These are phyloP conservation scores for Wickerhamomyces queroliae DNA, from an alignment of 805 yeast genomes.

Conservation along the genomic window DNA sequence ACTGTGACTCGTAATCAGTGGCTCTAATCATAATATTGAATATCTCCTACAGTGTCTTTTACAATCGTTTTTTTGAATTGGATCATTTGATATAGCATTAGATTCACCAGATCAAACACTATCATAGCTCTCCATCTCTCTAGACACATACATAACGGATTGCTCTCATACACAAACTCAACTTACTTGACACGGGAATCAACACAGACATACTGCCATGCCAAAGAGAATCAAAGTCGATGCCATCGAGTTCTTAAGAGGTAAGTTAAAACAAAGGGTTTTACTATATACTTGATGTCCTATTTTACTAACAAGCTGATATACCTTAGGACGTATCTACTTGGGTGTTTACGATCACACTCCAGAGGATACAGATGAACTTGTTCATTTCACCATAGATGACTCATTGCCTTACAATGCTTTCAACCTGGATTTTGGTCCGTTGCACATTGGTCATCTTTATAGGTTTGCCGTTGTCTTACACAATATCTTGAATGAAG, in stretches of 20 bases:
- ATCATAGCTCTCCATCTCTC: too few species aligned
- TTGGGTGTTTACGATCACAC: constrained; percentile 81
- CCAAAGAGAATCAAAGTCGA: constrained; percentile 52
- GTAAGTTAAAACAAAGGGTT: not conserved
- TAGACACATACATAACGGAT: too few species aligned
- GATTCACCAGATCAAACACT: too few species aligned
- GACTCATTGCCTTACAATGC: constrained; percentile 88
- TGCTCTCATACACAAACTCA: too few species aligned
- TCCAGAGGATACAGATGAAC: constrained; percentile 70
- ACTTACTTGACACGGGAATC: too few species aligned
- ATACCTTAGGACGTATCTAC: constrained; percentile 75
- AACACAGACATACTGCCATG: constrained; percentile 23
- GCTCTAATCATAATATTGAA: too few species aligned
- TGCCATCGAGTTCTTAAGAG: constrained; percentile 38
- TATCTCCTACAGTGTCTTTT: too few species aligned
- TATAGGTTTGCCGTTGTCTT: constrained; percentile 93
- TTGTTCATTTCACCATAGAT: constrained; percentile 87
- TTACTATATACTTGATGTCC: not conserved
- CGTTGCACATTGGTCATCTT: constrained; percentile 86
- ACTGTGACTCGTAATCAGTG: too few species aligned
- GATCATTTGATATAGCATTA: too few species aligned
- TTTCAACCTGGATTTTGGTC: constrained; percentile 97
- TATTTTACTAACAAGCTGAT: constrained; percentile 11
- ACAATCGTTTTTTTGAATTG: too few species aligned
- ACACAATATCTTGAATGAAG: constrained; percentile 87